Base-by-base conservation (phyloP, 2,329 filamentous ascomycete species). In the Cercospora sp. region DNA sequence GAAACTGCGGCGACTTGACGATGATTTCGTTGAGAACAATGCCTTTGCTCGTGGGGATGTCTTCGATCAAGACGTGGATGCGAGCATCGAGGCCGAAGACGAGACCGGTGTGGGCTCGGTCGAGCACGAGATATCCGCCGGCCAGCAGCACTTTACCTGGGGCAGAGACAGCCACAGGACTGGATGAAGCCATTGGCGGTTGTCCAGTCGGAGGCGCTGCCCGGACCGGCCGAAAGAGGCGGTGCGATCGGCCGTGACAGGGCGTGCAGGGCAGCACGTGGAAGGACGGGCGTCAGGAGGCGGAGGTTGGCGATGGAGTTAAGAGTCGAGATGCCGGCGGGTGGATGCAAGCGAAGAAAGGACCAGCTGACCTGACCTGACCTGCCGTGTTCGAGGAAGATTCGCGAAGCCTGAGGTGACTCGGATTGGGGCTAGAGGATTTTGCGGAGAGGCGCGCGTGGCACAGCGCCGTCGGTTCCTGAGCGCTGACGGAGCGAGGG, bases 121-220 rank as follows among this genome's bases (percentile, higher is more conserved):
- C 94, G 57, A 99, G 89, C 24, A 97, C 94, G 57, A 98, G 89
- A 81, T 98, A 99, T 70, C 95, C 95, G 71, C 95, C 95, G 3
- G 94, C 93, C 64, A 98, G 87, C 72, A 99, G 87, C 69, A 99
- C 95, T 84, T 99, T 99, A 74, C 95, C 95, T 18, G 95, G 95
- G 24, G 95, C 94, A 71, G 95, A 98, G 72, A 97, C 88, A 71
- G 82, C 76, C 53, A 75, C 73, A 45, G 73, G 68, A 66, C 67
- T 24, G 34, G 49, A 40, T n/a, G 62, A 49, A 45, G 32, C 34
- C 73, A 72, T 73, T 66, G 68, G 51, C 62, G 59, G 45, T 64
- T 67, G 68, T 71, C 65, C 70, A 71, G 66, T 69, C 65, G 62
- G 70, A 65, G 40, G n/a, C 58, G 21, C 30, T 13, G 61, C 34